Evolutionary conservation across 441 rosid genomes (phyloP), one percentile per base, ranked within the genome.

Genomic region (Breynia disticha): DNA sequence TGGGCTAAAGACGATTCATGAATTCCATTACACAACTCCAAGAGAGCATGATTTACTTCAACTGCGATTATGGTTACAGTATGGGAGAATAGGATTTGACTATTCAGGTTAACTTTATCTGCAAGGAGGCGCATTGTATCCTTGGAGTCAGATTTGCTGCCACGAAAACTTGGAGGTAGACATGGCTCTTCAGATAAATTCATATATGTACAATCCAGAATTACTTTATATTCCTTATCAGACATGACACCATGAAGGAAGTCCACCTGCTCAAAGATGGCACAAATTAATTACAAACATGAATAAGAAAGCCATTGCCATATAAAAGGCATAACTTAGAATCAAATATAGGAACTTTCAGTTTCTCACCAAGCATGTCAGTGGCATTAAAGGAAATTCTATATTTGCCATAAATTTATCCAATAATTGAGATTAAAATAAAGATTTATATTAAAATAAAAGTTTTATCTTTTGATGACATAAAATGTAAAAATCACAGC

Each of bases 91-190:
- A 94, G 69, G 68, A 74, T 78, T 70, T 90, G 96, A 77, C 96
- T 76, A 67, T 94, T 94, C 75, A 76, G 61, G 73, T 81, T 90
- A 62, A 94, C 97, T 75, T 82, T 85, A 76, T 87, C 99, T 17
- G 72, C 97, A 70, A 90, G 77, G 59, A 79, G 67, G 55, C 78
- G 76, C 86, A 90, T 80, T 59, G 94, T 75, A 70, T 82, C 94
- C 68, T 76, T 72, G 52, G 91, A 73, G 67, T 62, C 83, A 68
- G 85, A 78, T 71, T 78, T 70, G 79, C 81, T 48, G 46, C 83
- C 94, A 61, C 97, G 99, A 66, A 94, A 94, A 70, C 81, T 84
- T 65, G 94, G 94, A 63, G 96, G 99, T 61, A 87, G 87, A 63
- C 66, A 85, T 57, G 99, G 95, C 65, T 69, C 84, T 78, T 94